Evolutionary conservation across 805 yeast genomes (phyloP).

Genomic region (Kuraishia cidri): DNA sequence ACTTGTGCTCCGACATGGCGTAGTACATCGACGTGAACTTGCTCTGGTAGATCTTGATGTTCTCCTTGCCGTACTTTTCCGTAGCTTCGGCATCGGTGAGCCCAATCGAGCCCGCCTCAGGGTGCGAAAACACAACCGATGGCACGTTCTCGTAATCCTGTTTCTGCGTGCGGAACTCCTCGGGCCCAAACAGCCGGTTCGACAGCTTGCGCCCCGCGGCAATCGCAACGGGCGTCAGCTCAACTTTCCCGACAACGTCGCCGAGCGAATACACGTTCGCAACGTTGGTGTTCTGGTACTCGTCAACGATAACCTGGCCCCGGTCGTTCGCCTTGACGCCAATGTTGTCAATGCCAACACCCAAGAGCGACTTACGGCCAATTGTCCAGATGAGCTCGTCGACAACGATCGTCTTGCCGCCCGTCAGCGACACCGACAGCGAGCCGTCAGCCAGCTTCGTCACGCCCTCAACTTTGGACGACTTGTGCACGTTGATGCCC

Average conservation of each 20-base stretch:
- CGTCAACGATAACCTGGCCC: constrained; percentile 72
- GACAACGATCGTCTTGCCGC: constrained; percentile 41
- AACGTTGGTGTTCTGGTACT: constrained; percentile 75
- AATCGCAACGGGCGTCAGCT: constrained; percentile 96
- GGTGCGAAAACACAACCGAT: constrained; percentile 95
- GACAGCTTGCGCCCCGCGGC: constrained; percentile 95
- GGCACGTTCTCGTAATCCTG: constrained; percentile 86
- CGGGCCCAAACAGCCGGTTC: constrained; percentile 85
- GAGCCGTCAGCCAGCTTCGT: constrained; percentile 40
- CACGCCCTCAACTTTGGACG: constrained; percentile 38
- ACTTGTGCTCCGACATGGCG: constrained; percentile 74
- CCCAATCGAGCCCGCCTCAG: constrained; percentile 95
- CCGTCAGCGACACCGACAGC: constrained; percentile 35
- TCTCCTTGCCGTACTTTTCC: constrained; percentile 68
- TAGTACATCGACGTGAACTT: constrained; percentile 89
- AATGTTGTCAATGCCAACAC: constrained; percentile 68
- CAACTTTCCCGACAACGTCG: constrained; percentile 88
- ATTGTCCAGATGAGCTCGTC: constrained; percentile 89
- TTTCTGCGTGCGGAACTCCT: constrained; percentile 58
- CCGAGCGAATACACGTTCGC: constrained; percentile 78
- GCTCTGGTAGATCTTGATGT: constrained; percentile 75
- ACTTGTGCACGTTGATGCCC: constrained; percentile 77
- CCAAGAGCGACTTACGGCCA: constrained; percentile 76
- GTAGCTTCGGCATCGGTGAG: constrained; percentile 72
- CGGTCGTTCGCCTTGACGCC: constrained; percentile 56